Conservation (phyloP, 257 asterid genomes). For the Solanum tacnaense region DNA sequence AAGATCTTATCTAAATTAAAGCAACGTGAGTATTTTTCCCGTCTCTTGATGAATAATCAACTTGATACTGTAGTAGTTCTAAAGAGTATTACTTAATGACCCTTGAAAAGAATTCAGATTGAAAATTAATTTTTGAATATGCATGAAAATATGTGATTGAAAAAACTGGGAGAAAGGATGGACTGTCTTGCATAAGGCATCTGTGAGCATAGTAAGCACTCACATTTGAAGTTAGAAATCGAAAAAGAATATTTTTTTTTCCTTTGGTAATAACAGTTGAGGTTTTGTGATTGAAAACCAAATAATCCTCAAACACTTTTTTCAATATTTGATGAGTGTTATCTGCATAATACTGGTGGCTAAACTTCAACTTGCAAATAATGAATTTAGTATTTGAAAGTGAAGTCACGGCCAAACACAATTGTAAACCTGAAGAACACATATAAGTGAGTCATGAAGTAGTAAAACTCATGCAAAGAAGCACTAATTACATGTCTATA, state of each 20-base stretch:
- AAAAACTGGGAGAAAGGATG: conserved; percentile 10
- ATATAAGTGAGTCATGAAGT: background rate
- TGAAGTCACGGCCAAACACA: background rate
- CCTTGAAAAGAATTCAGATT: background rate
- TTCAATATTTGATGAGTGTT: no score
- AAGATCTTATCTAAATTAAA: background rate
- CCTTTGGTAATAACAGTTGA: background rate
- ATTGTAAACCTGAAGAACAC: background rate
- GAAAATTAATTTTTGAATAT: background rate
- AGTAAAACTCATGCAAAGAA: background rate
- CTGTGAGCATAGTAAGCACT: conserved; percentile 25
- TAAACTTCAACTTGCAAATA: background rate
- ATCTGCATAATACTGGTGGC: background rate
- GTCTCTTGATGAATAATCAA: background rate
- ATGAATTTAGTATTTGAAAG: background rate
- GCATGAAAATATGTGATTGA: background rate
- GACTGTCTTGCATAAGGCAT: conserved; percentile 32
- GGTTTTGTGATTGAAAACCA: background rate
- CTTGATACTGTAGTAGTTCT: background rate
- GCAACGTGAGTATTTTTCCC: background rate
- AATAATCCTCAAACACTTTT: background rate
- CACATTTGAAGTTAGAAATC: no score
- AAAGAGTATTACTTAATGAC: background rate
- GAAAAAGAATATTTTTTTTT: no score
- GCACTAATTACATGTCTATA: background rate